These are phyloP conservation scores for Lactarius trivialis DNA, from an alignment of 768 basidiomycete genomes.

Conservation along the genomic window DNA sequence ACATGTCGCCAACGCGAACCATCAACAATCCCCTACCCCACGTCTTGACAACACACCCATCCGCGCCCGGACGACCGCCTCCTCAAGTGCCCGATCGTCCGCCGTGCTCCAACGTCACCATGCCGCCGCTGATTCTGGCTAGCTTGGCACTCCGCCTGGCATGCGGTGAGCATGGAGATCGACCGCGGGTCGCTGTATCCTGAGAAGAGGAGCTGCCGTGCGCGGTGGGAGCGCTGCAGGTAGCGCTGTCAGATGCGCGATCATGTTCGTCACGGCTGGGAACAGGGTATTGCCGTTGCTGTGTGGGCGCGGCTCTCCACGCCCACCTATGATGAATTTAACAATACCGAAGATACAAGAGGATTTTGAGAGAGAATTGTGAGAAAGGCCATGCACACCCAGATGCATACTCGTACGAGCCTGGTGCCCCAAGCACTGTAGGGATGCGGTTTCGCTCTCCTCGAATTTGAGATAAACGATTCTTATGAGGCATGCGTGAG, in stretches of 20 bases:
- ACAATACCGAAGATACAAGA: no score
- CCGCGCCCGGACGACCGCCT: conserved; percentile 71
- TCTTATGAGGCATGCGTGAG: no score
- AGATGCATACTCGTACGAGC: not conserved
- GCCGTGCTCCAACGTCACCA: no score
- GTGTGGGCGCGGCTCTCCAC: conserved; percentile 7
- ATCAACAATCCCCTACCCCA: no score
- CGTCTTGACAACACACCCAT: conserved; percentile 62
- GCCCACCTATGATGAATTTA: not conserved
- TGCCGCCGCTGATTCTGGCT: not conserved
- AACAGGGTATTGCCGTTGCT: not conserved
- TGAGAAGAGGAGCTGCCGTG: not conserved
- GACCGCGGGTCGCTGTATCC: not conserved
- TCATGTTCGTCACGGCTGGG: not conserved
- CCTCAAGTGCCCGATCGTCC: conserved; percentile 56
- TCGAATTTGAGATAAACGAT: no score
- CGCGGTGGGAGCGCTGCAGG: not conserved
- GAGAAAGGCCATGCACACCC: not conserved
- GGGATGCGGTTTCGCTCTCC: no score
- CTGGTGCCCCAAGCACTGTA: not conserved
- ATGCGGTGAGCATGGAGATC: not conserved
- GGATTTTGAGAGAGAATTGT: not conserved
- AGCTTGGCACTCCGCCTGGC: not conserved
- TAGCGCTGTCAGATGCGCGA: not conserved
- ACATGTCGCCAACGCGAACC: no score